A percentile compares a stretch with the other conserved stretches of the same genome.
These are phyloP conservation scores for Zasmidium cellare DNA, from an alignment of 2,329 filamentous ascomycete species.

Conservation along the genomic window DNA sequence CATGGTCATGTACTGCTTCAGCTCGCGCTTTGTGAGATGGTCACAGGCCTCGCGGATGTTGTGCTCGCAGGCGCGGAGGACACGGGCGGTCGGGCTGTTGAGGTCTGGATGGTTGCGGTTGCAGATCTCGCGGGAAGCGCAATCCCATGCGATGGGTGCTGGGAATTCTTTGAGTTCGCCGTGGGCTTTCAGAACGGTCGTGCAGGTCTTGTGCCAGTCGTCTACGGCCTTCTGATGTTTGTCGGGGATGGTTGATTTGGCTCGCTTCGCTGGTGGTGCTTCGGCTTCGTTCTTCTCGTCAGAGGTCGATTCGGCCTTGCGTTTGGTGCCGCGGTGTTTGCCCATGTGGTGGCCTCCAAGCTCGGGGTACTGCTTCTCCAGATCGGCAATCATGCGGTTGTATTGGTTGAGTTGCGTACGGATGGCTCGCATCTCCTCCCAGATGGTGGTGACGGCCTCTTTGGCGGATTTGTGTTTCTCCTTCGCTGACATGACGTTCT, in stretches of 20 bases:
- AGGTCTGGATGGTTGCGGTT: background rate
- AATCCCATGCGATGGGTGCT: background rate
- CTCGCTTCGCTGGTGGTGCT: background rate
- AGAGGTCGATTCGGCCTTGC: background rate
- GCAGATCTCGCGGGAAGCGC: background rate
- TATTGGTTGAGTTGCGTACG: background rate
- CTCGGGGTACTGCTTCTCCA: conserved; percentile 3
- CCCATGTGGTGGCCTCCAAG: background rate
- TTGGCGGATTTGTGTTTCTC: background rate
- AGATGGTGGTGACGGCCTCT: background rate
- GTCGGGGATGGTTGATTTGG: background rate
- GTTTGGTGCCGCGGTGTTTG: background rate
- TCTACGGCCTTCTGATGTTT: background rate
- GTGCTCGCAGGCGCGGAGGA: background rate
- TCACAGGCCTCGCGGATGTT: background rate
- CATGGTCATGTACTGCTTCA: background rate
- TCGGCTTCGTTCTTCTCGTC: background rate
- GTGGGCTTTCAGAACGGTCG: background rate
- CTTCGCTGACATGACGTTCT: conserved; percentile 1
- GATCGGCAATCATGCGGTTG: background rate
- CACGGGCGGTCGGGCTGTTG: background rate
- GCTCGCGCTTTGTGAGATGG: background rate
- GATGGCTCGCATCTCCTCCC: conserved; percentile 3
- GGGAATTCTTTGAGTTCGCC: background rate
- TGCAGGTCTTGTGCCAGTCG: background rate